Conservation (phyloP, 192 early-diverging fungal genomes). For the Gryganskiella cystojenkinii region DNA sequence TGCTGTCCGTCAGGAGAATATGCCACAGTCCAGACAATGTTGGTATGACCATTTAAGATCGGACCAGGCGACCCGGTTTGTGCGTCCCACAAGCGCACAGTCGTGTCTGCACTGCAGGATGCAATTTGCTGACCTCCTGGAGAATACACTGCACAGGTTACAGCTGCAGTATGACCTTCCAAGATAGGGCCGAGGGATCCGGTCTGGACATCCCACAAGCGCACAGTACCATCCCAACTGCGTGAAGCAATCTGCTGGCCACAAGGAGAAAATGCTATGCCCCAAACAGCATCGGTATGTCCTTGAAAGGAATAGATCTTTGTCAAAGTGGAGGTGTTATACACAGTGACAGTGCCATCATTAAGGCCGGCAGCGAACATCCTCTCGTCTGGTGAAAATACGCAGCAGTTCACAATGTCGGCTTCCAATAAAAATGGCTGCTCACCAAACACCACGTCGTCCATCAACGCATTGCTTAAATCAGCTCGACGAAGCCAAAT, state of each 20-base stretch:
- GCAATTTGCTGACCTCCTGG: not conserved
- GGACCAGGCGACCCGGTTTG: not conserved
- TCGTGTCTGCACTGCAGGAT: not conserved
- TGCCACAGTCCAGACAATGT: not conserved
- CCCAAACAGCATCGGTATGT: no score
- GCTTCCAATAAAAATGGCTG: no score
- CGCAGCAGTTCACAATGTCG: no score
- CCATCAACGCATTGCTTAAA: no score
- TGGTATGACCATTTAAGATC: not conserved
- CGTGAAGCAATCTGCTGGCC: not conserved
- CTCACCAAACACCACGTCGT: no score
- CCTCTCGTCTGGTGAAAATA: no score
- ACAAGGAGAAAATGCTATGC: not conserved
- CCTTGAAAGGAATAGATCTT: no score
- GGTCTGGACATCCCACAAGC: not conserved
- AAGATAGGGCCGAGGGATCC: not conserved
- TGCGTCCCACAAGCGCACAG: slow-evolving; percentile 1
- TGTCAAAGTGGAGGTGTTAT: no score
- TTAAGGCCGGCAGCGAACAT: no score
- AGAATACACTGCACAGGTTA: not conserved
- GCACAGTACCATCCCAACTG: not conserved
- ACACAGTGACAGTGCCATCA: no score
- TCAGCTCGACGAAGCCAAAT: no score
- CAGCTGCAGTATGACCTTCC: not conserved
- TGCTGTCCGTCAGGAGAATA: slow-evolving; percentile 10